Evolutionary conservation across 2,329 filamentous ascomycete species (phyloP), one percentile per base, ranked within the genome.

Genomic region (Cryoendolithus antarcticus): DNA sequence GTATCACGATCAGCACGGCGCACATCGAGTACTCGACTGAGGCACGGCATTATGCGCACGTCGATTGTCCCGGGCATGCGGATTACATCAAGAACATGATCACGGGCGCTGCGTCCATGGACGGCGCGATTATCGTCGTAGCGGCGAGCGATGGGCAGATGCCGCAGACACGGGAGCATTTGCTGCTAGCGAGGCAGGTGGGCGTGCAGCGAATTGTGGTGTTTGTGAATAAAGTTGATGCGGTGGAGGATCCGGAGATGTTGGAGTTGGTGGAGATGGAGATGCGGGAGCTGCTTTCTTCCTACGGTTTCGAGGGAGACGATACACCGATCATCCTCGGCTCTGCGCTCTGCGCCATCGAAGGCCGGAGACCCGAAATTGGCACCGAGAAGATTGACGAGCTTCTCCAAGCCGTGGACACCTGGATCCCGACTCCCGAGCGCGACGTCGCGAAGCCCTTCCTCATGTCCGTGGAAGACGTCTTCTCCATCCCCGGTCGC

Each of bases 31-130:
- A 96, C 74, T 70, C 85, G 55, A 98, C 91, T 64, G 85, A 94
- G 0, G 74, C 72, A 62, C 82, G 91, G 60, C 91, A 98, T 73
- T 98, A 98, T 71, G 91, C 91, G 58, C 91, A 98, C 77, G 91
- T 98, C 72, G 91, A 98, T 77, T 98, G 91, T 69, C 91, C 91
- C 43, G 91, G 91, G 69, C 91, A 98, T 81, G 91, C 91, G 68
- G 91, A 98, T 86, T 98, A 98, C 75, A 96, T 98, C 74, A 98
- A 98, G 79, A 98, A 98, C 81, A 98, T 98, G 91, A 98, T 98
- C 66, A 98, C 91, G 52, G 91, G 91, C 79, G 88, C 91, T 48
- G 89, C 93, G 58, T 93, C 86, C 73, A 98, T 98, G 91, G 91
- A 98, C 58, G 91, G 91, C 58, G 89, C 91, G 58, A 89, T 98